Evolutionary conservation across 192 early-diverging fungal species (phyloP).

Genomic region (Allomyces javanicus): DNA sequence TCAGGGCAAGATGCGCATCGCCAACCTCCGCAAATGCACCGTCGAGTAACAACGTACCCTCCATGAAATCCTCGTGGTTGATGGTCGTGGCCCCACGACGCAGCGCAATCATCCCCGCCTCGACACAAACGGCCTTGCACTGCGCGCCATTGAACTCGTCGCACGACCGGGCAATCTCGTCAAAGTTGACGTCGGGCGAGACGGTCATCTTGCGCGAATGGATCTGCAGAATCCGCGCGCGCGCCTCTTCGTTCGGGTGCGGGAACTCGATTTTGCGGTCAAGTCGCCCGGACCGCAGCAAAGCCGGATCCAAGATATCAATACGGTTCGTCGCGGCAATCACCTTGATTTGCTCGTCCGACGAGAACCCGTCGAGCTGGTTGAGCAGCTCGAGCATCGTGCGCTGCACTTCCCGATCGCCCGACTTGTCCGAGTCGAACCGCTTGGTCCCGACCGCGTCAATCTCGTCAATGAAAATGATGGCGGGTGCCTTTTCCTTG

Average conservation of each 20-base stretch:
- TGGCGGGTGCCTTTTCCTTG: slow-evolving; percentile 94
- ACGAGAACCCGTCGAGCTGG: slow-evolving; percentile 91
- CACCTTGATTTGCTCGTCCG: slow-evolving; percentile 92
- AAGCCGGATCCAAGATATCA: slow-evolving; percentile 76
- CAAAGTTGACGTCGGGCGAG: slow-evolving; percentile 82
- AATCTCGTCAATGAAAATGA: slow-evolving; percentile 98
- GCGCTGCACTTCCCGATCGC: slow-evolving; percentile 95
- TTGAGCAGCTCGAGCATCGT: slow-evolving; percentile 98
- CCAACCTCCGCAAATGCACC: background rate
- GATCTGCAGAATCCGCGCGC: slow-evolving; percentile 89
- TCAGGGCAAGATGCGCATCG: background rate
- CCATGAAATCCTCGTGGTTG: slow-evolving; percentile 94
- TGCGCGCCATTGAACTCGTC: slow-evolving; percentile 99
- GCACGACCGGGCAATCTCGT: slow-evolving; percentile 81
- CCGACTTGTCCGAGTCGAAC: slow-evolving; percentile 89
- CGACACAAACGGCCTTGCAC: slow-evolving; percentile 96
- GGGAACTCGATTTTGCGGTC: slow-evolving; percentile 92
- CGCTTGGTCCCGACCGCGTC: slow-evolving; percentile 98
- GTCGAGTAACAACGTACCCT: slow-evolving; percentile 18
- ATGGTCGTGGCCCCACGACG: slow-evolving; percentile 70
- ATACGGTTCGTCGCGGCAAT: slow-evolving; percentile 98
- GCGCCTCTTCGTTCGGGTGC: slow-evolving; percentile 74
- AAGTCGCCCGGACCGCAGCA: slow-evolving; percentile 69
- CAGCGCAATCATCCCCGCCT: slow-evolving; percentile 95
- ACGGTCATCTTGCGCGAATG: slow-evolving; percentile 98